These are phyloP conservation scores for Ceratocystis albifundus DNA, from an alignment of 2,329 filamentous ascomycete genomes.

Conservation along the genomic window DNA sequence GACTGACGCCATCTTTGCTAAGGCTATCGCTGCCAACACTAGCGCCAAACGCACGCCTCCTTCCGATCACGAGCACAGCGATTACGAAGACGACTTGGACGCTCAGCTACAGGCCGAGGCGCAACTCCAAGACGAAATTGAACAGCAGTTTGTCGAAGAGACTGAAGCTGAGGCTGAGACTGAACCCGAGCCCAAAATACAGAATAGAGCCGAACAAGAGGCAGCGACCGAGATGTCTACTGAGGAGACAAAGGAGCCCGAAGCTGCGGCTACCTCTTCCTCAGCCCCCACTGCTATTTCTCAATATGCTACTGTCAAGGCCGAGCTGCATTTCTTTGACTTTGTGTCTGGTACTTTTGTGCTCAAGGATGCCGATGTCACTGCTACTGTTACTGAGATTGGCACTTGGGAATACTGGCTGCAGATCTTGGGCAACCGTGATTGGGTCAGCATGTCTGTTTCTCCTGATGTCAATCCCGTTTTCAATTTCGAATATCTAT, in stretches of 20 bases:
- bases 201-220: background rate
- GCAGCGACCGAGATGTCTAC: background rate
- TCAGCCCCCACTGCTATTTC: constrained; percentile 41
- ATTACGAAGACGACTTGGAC: constrained; percentile 18
- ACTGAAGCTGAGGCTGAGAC: constrained; percentile 13
- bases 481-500: constrained; percentile 98
- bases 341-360: constrained; percentile 78
- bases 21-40: constrained; percentile 37
- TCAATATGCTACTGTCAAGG: constrained; percentile 60
- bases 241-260: constrained; percentile 5
- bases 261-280: background rate
- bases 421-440: constrained; percentile 64
- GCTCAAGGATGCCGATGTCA: constrained; percentile 61
- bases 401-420: constrained; percentile 95
- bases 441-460: constrained; percentile 79
- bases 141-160: constrained; percentile 42
- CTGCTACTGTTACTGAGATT: constrained; percentile 70
- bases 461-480: constrained; percentile 91
- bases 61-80: constrained; percentile 22
- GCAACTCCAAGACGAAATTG: constrained; percentile 18
- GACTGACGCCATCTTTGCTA: constrained; percentile 44
- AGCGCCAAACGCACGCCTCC: constrained; percentile 32
- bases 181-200: background rate
- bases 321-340: constrained; percentile 88
- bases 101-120: constrained; percentile 20